These are phyloP conservation scores for Plantago rigida DNA, from an alignment of 305 asterid species.

Conservation along the genomic window DNA sequence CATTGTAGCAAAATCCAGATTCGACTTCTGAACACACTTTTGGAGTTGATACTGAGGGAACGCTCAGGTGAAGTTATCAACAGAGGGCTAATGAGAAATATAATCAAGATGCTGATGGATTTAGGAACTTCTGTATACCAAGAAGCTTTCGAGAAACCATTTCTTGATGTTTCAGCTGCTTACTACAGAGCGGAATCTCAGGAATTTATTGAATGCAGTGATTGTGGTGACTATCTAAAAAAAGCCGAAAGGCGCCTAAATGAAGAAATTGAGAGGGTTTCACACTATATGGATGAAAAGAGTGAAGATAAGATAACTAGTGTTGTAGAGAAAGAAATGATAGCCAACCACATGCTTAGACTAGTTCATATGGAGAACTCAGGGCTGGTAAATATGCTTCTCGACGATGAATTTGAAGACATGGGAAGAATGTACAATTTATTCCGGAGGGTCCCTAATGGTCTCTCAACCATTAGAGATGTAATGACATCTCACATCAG, in stretches of 20 bases:
- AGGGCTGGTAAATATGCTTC: constrained; percentile 51
- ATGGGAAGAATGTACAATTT: constrained; percentile 51
- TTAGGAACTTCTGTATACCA: constrained; percentile 52
- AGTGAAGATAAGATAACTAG: constrained; percentile 46
- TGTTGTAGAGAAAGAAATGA: constrained; percentile 58
- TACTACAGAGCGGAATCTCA: constrained; percentile 51
- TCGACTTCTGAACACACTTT: constrained; percentile 42
- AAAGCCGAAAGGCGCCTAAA: constrained; percentile 50
- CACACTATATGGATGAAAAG: constrained; percentile 45
- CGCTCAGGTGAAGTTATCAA: constrained; percentile 52
- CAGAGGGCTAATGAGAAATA: constrained; percentile 53
- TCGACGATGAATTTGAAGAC: constrained; percentile 49
- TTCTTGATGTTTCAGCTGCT: constrained; percentile 52
- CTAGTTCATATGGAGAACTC: constrained; percentile 58
- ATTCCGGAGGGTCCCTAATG: constrained; percentile 41
- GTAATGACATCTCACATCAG: constrained; percentile 53
- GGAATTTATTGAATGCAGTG: constrained; percentile 49
- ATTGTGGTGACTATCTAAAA: constrained; percentile 51
- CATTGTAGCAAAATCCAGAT: constrained; percentile 45
- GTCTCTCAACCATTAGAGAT: constrained; percentile 42
- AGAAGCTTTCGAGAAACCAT: constrained; percentile 51
- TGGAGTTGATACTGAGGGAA: constrained; percentile 43
- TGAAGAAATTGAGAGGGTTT: constrained; percentile 55
- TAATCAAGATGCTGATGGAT: constrained; percentile 50
- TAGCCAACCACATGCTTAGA: constrained; percentile 57